Evolutionary conservation across 1,139 yeast species (phyloP), one percentile per base, ranked within the genome.

Genomic region (Debaryomycetaceae sp.): DNA sequence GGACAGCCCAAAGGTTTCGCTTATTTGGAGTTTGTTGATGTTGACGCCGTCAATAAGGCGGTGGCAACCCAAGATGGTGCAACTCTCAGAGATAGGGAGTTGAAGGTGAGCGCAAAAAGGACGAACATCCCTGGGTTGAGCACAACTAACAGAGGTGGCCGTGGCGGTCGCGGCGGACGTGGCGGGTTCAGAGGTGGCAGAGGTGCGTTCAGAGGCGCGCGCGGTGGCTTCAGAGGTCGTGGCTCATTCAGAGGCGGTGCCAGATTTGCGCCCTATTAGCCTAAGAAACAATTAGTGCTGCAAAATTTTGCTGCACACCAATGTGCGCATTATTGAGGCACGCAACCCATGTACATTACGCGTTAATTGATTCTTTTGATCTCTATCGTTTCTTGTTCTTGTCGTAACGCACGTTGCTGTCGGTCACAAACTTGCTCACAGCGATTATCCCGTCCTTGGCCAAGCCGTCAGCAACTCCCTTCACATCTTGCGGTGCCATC

Each of bases 1-100:
- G 93, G 94, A 2, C 78, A 71, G 41, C 93, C 95, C 24, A 83
- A 82, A 53, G 95, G 95, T 4, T 84, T 71, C 58, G 95, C 95
- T 1, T 85, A 84, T 53, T 71, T 85, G 44, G 95, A 85, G 51
- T 84, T 83, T 51, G 75, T 78, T 21, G 80, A 76, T 46, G 71
- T 71, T 2, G 71, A 71, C 12, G 66, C 72, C 3, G 91, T 83
- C 2, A 61, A 73, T 13, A 68, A 74, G 41, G 93, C 95, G 1
- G 65, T 83, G 25, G 71, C 71, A 7, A 53, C 60, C 1, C 65
- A 82, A 42, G 79, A 82, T 46, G 93, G 84, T 19, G 60, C 77
- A 3, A 61, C 64, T 29, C 76, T 85, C 46, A 67, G 80, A 43
- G 89, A 82, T 21, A 68, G 95, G 37, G 73, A 71, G 29, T 62